Base-by-base conservation (phyloP, 2,329 filamentous ascomycete genomes). In the Xylariales sp. region DNA sequence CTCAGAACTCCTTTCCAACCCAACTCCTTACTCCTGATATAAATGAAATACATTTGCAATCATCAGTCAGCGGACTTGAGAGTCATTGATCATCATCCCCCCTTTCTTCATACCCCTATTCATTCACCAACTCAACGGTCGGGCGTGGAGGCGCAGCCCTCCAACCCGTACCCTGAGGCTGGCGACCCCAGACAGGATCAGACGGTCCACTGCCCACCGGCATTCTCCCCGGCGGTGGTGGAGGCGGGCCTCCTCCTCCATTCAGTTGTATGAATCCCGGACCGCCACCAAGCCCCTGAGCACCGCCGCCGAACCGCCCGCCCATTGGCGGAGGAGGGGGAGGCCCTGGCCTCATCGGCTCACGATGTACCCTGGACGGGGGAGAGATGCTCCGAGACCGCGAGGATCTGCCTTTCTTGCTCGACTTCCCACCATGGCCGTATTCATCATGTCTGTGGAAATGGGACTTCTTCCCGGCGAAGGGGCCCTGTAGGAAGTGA, bases 401-500 rank as follows among this genome's bases (percentile, higher is more conserved):
- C 5, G 36, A 31, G 24, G 36, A 29, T 7, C 19, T n/a, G n/a
- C n/a, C n/a, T n/a, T n/a, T n/a, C n/a, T n/a, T n/a, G n/a, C n/a
- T n/a, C n/a, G n/a, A n/a, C n/a, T n/a, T n/a, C n/a, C n/a, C n/a
- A n/a, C n/a, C n/a, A n/a, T n/a, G n/a, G n/a, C n/a, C n/a, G n/a
- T n/a, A n/a, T n/a, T n/a, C n/a, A n/a, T n/a, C n/a, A 9, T 25
- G 33, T 18, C 18, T 15, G n/a, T 24, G 6, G 15, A 24, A 55
- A 40, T 56, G 52, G 15, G 44, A 40, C 40, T 46, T 45, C 22
- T 42, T 31, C 29, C 47, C 48, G 9, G 56, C 58, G 34, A 60
- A 59, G 4, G 58, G 58, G 10, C 58, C 58, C 22, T 53, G 54
- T 22, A 59, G 44, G 22, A 60, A 36, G 46, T 61, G 58, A 4